Percentiles rank a stretch among this genome's conserved stretches.
Conservation (phyloP, 345 rosid genomes). For the Sonneratia alba region DNA sequence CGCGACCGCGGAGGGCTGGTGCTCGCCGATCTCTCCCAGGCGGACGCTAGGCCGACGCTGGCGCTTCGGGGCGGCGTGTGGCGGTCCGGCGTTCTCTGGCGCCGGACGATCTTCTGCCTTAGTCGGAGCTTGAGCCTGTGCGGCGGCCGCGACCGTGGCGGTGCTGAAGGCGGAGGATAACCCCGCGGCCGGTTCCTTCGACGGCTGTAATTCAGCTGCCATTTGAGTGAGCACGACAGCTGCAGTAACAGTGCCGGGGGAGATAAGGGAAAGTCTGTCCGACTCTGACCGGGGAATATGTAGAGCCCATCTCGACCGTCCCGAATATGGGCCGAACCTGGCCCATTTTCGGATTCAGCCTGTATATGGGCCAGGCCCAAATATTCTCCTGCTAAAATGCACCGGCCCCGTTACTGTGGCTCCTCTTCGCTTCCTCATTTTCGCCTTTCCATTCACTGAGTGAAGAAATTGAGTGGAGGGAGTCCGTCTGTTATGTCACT, state of each 20-base stretch:
- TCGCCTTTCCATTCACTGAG: too few species aligned
- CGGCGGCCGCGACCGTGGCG: conserved; percentile 5
- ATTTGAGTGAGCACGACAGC: conserved; percentile 4
- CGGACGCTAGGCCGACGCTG: conserved; percentile 71
- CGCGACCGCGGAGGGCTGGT: conserved; percentile 23
- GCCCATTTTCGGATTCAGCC: background rate
- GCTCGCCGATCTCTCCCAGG: conserved; percentile 64
- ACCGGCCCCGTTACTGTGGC: too few species aligned
- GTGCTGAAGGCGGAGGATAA: background rate
- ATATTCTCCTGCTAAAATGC: background rate
- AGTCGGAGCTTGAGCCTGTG: conserved; percentile 10
- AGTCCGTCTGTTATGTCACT: too few species aligned
- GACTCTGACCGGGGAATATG: background rate
- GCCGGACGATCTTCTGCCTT: conserved; percentile 8
- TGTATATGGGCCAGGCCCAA: background rate
- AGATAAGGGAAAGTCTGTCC: background rate
- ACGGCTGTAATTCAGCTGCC: conserved; percentile 26
- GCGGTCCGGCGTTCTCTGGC: conserved; percentile 21
- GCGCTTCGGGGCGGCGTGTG: conserved; percentile 31
- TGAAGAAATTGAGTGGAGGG: too few species aligned
- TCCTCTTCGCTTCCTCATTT: too few species aligned
- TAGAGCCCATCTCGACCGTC: background rate
- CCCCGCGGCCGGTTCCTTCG: background rate
- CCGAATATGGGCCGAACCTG: background rate
- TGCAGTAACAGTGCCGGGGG: background rate